phyloP scores from a whole-genome alignment of 441 rosid species.

The Erodium chrysanthum region DNA sequence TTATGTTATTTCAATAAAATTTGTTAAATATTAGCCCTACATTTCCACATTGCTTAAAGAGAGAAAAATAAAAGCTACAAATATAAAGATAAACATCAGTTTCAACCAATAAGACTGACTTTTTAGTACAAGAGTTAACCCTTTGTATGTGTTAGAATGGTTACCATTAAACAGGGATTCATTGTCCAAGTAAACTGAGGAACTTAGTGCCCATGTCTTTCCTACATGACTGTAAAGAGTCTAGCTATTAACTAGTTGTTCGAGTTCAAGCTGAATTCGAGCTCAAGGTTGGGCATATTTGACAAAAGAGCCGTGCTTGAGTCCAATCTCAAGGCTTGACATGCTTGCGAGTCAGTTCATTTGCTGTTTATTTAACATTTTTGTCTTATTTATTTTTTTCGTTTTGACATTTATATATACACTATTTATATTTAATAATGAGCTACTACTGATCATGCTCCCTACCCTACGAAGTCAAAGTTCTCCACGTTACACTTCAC shows the following conservation, averaged over 20 bases:
- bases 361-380: too few species aligned
- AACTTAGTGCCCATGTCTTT: constrained; percentile 24
- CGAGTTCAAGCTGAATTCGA: too few species aligned
- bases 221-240: constrained; percentile 38
- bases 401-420: too few species aligned
- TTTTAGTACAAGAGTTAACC: not conserved
- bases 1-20: not conserved
- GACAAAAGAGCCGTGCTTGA: too few species aligned
- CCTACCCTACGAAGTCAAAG: constrained; percentile 1
- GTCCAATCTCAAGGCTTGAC: too few species aligned
- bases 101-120: not conserved
- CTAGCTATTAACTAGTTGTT: too few species aligned
- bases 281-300: too few species aligned
- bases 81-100: not conserved
- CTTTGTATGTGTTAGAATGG: not conserved
- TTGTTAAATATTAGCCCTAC: not conserved
- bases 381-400: too few species aligned
- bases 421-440: constrained; percentile 44
- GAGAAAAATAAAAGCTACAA: not conserved
- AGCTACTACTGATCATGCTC: constrained; percentile 64
- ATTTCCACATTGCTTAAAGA: not conserved
- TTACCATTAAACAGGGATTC: not conserved
- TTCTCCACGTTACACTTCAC: not conserved
- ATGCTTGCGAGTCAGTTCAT: too few species aligned
- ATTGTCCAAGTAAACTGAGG: constrained; percentile 13